Evolutionary conservation across 2,329 filamentous ascomycete genomes (phyloP).

Genomic region (Colletotrichum shisoi): DNA sequence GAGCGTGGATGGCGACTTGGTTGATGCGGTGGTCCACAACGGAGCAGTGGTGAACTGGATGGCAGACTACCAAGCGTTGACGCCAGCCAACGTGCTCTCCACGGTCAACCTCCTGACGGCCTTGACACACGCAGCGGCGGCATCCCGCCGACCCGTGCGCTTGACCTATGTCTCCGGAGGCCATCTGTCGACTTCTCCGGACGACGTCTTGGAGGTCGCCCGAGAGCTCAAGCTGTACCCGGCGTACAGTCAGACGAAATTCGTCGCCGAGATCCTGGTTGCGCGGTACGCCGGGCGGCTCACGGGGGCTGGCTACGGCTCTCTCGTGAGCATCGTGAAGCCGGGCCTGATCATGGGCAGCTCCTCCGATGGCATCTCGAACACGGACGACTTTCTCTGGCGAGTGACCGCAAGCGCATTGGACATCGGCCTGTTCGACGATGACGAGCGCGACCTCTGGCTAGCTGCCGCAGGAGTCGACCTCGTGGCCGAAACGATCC

Average conservation of each 20-base stretch:
- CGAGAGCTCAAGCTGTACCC: constrained; percentile 22
- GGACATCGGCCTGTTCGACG: constrained; percentile 32
- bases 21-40: constrained; percentile 31
- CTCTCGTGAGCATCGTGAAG: constrained; percentile 39
- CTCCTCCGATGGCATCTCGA: constrained; percentile 39
- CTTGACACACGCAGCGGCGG: not conserved
- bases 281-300: constrained; percentile 18
- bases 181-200: constrained; percentile 27
- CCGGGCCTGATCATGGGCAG: constrained; percentile 42
- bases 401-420: constrained; percentile 37
- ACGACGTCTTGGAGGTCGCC: constrained; percentile 5
- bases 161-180: constrained; percentile 31
- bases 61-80: constrained; percentile 24
- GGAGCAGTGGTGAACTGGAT: constrained; percentile 37
- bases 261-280: constrained; percentile 41
- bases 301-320: not conserved
- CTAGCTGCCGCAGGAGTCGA: constrained; percentile 38
- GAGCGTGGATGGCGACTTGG: constrained; percentile 1
- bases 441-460: constrained; percentile 35
- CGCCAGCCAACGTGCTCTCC: constrained; percentile 21
- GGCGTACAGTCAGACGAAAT: constrained; percentile 42
- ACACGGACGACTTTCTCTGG: constrained; percentile 43
- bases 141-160: constrained; percentile 11
- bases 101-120: constrained; percentile 25
- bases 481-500: constrained; percentile 35